Conservation (phyloP, 1,139 yeast species). For the Candida sanyaensis region DNA sequence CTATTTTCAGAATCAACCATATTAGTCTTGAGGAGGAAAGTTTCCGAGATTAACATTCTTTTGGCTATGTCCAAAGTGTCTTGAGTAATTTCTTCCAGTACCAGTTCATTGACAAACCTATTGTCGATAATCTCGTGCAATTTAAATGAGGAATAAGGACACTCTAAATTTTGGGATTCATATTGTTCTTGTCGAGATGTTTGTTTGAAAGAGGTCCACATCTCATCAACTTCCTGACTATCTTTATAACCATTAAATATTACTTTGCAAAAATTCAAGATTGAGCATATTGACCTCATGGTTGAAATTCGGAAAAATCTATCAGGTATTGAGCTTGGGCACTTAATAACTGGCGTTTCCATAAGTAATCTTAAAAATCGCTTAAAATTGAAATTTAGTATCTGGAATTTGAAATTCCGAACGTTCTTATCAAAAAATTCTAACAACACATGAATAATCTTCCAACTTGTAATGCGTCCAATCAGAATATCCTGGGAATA, state of each 20-base stretch:
- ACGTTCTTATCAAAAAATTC: constrained; percentile 22
- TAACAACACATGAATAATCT: constrained; percentile 24
- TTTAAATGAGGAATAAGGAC: background rate
- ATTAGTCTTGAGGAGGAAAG: background rate
- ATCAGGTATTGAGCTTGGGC: background rate
- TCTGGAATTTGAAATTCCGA: constrained; percentile 20
- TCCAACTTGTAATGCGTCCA: constrained; percentile 31
- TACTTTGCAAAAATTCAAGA: constrained; percentile 18
- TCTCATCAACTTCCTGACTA: constrained; percentile 8
- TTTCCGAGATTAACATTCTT: constrained; percentile 2
- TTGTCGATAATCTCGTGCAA: background rate
- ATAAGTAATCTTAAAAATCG: constrained; percentile 4
- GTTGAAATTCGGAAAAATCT: constrained; percentile 16
- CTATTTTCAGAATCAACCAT: background rate
- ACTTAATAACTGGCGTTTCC: background rate
- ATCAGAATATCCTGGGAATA: constrained; percentile 26
- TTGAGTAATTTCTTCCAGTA: background rate
- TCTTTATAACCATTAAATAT: constrained; percentile 41
- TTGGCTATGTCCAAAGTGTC: constrained; percentile 1
- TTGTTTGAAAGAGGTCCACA: background rate
- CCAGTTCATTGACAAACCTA: background rate
- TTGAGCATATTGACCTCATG: constrained; percentile 14
- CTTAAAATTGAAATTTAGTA: constrained; percentile 10
- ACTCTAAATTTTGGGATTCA: background rate
- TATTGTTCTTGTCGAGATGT: background rate